phyloP scores from a whole-genome alignment of 2,329 filamentous ascomycete genomes.

The Fusarium pilosicola region DNA sequence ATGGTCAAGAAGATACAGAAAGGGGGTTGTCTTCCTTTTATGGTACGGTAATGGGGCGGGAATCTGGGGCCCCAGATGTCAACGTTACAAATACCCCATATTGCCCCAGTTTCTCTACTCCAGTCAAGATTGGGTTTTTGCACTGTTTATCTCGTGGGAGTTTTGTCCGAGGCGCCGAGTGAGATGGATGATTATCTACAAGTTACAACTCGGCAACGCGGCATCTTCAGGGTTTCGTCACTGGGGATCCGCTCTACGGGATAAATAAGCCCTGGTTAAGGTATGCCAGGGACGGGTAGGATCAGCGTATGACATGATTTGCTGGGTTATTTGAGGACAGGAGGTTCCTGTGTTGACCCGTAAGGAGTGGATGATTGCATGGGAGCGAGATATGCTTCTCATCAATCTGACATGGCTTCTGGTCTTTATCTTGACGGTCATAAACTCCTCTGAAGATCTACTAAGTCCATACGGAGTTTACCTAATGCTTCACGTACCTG shows the following conservation, averaged over 20 bases:
- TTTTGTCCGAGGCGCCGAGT: constrained; percentile 28
- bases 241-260: constrained; percentile 8
- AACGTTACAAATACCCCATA: constrained; percentile 4
- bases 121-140: not conserved
- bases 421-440: not conserved
- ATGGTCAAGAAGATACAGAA: not conserved
- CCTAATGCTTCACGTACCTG: not conserved
- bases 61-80: constrained; percentile 8
- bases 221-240: constrained; percentile 15
- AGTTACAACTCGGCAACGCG: constrained; percentile 21
- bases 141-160: not conserved
- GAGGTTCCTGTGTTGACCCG: not conserved
- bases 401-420: not conserved
- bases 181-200: not conserved
- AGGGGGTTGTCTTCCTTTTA: not conserved
- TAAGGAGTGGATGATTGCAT: not conserved
- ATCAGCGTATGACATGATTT: constrained; percentile 12
- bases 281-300: not conserved
- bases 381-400: not conserved
- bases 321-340: not conserved
- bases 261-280: not conserved
- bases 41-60: not conserved
- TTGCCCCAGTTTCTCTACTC: not conserved
- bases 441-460: not conserved
- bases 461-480: rapidly evolving